Conservation (phyloP, 108 stramenopile species). For the Bacterosira constricta region DNA sequence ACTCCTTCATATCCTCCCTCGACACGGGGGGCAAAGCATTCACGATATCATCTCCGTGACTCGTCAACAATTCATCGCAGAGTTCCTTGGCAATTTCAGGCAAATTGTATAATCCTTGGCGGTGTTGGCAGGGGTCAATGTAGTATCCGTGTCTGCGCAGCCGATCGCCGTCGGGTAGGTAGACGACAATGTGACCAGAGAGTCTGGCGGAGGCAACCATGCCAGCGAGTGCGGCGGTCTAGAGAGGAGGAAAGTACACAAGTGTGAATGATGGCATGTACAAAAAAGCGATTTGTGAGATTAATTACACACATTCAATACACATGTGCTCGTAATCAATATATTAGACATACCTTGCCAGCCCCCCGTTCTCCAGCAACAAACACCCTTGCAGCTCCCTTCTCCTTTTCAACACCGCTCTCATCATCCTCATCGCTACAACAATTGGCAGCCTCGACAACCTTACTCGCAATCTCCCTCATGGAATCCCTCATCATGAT, state of each 20-base stretch:
- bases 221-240: constrained; percentile 71
- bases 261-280: background rate
- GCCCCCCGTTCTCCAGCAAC: constrained; percentile 69
- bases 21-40: constrained; percentile 36
- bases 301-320: background rate
- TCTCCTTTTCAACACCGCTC: constrained; percentile 9
- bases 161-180: constrained; percentile 76
- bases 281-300: background rate
- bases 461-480: constrained; percentile 47
- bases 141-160: constrained; percentile 72
- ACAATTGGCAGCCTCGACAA: constrained; percentile 29
- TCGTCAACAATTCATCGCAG: constrained; percentile 53
- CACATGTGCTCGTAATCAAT: background rate
- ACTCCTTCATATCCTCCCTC: constrained; percentile 50
- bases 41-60: constrained; percentile 64
- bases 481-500: constrained; percentile 74
- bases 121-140: constrained; percentile 57
- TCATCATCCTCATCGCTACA: constrained; percentile 2
- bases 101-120: constrained; percentile 68
- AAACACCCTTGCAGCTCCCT: constrained; percentile 53
- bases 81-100: constrained; percentile 74
- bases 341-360: constrained; percentile 58
- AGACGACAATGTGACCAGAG: constrained; percentile 78
- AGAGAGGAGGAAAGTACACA: background rate
- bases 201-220: constrained; percentile 80